Evolutionary conservation across 257 asterid genomes (phyloP).

Genomic region (Nicotiana noctiflora): DNA sequence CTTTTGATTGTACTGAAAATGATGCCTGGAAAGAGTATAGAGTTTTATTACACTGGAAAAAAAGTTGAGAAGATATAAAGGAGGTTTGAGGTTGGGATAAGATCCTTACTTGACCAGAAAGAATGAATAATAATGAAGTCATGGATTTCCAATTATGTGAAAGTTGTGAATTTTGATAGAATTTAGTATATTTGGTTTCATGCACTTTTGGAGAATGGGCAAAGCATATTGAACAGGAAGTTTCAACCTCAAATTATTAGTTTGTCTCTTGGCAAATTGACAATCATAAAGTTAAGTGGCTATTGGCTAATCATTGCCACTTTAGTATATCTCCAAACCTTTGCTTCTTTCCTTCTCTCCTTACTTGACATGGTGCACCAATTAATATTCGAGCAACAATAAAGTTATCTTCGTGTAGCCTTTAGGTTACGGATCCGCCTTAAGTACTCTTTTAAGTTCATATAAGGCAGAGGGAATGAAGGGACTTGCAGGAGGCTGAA

Average conservation of each 20-base stretch:
- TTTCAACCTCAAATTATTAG: not conserved
- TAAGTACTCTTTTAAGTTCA: too few species aligned
- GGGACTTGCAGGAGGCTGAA: too few species aligned
- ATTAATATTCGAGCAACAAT: too few species aligned
- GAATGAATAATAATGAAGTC: not conserved
- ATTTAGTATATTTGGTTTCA: not conserved
- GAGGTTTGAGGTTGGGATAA: not conserved
- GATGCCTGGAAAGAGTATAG: not conserved
- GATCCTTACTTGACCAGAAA: constrained; percentile 10
- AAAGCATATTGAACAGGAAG: not conserved
- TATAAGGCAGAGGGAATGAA: too few species aligned
- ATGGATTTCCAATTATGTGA: not conserved
- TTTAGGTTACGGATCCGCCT: too few species aligned
- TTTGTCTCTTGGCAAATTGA: not conserved
- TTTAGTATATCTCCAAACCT: not conserved
- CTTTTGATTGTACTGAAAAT: not conserved
- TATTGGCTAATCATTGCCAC: not conserved
- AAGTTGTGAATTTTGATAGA: not conserved
- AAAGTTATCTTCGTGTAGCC: too few species aligned
- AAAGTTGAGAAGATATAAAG: not conserved
- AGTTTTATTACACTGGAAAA: not conserved
- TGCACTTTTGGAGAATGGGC: not conserved
- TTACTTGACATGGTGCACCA: not conserved
- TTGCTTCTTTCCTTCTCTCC: not conserved
- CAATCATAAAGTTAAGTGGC: not conserved